Evolutionary conservation across 768 basidiomycete genomes (phyloP).

Genomic region (Auricularia heimuer): DNA sequence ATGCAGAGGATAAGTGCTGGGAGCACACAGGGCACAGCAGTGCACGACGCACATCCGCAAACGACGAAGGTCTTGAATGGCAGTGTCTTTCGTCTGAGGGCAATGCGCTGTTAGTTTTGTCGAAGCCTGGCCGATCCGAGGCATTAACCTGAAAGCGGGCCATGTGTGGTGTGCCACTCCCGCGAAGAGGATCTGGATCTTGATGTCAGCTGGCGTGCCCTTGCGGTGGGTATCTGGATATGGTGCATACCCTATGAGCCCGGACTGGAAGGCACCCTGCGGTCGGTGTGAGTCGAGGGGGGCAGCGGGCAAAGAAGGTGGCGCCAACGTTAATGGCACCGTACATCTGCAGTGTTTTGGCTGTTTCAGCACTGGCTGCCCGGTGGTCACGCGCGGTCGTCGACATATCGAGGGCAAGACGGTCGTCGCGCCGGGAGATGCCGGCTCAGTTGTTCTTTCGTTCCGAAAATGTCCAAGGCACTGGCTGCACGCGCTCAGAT

Average conservation of each 20-base stretch:
- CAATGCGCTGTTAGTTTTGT: background rate
- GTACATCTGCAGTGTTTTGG: background rate
- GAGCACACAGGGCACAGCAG: background rate
- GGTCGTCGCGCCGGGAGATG: background rate
- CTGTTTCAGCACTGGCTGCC: background rate
- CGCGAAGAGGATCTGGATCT: conserved; percentile 35
- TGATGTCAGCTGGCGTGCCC: background rate
- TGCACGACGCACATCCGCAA: background rate
- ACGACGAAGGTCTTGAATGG: background rate
- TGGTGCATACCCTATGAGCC: background rate
- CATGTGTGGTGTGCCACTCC: conserved; percentile 59
- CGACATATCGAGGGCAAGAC: background rate
- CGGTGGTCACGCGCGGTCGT: background rate
- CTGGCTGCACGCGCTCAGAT: conserved; percentile 58
- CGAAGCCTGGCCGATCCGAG: background rate
- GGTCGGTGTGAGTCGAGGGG: background rate
- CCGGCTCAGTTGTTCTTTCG: background rate
- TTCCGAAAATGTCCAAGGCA: conserved; percentile 53
- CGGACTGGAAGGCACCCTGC: background rate
- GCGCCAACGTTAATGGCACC: background rate
- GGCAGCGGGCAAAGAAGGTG: background rate
- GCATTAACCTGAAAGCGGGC: conserved; percentile 61
- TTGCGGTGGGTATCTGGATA: background rate
- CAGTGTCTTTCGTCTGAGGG: background rate
- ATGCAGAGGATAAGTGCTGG: background rate